phyloP scores from a whole-genome alignment of 192 early-diverging fungal species.

The Neocallimastix lanati region DNA sequence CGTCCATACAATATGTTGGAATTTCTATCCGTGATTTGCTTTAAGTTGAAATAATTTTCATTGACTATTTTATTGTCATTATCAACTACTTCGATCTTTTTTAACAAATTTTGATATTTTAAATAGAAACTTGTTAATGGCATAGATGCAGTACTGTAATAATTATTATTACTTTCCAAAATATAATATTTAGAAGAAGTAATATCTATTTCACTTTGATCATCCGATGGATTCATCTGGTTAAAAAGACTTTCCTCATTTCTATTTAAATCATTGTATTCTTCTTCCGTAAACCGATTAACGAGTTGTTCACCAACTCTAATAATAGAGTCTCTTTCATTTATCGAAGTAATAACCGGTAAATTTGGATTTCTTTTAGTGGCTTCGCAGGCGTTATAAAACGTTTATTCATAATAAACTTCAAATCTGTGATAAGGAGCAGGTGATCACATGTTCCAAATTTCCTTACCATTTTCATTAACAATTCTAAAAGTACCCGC shows the following conservation, averaged over 20 bases:
- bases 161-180: neutral
- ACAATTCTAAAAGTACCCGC: neutral
- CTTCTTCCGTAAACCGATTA: neutral
- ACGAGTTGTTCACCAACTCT: neutral
- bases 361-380: neutral
- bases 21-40: no score
- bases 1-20: no score
- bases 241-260: no score
- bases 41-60: no score
- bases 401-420: neutral
- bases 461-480: neutral
- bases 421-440: neutral
- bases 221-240: no score
- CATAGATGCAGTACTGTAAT: neutral
- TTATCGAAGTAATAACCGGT: no score
- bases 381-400: neutral
- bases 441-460: neutral
- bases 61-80: neutral
- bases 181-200: neutral
- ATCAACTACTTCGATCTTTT: neutral
- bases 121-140: no score
- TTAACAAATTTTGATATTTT: no score
- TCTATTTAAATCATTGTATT: neutral
- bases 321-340: neutral
- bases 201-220: no score